Evolutionary conservation across 306 rosid species (phyloP).

Genomic region (Hippophae tibetana): DNA sequence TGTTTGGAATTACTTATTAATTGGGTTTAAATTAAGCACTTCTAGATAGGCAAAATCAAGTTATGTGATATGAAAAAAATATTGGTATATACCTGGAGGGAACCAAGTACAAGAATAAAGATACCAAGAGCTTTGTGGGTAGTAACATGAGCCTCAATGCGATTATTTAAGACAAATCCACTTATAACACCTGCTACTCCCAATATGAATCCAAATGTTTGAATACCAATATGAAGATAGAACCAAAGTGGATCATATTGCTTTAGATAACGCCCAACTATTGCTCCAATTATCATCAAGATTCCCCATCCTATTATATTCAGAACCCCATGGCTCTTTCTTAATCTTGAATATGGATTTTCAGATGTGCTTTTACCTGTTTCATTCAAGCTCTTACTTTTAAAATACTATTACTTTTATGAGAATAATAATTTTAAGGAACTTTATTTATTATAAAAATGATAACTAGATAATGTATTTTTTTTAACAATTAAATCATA

Average conservation of each 20-base stretch:
- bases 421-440: too few relatives aligned
- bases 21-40: too few relatives aligned
- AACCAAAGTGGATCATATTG: constrained; percentile 60
- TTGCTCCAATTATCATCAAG: constrained; percentile 52
- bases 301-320: constrained; percentile 74
- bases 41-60: too few relatives aligned
- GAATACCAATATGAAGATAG: constrained; percentile 44
- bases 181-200: constrained; percentile 47
- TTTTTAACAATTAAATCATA: too few relatives aligned
- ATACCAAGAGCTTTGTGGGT: constrained; percentile 59
- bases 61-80: too few relatives aligned
- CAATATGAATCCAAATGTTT: constrained; percentile 40
- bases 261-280: constrained; percentile 50
- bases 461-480: too few relatives aligned
- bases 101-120: constrained; percentile 44
- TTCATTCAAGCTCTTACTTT: background rate
- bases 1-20: too few relatives aligned
- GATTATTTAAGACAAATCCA: constrained; percentile 39
- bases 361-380: constrained; percentile 34
- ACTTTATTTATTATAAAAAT: too few relatives aligned
- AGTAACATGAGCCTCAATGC: constrained; percentile 25
- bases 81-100: constrained; percentile 34
- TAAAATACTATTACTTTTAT: too few relatives aligned
- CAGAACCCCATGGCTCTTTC: constrained; percentile 57
- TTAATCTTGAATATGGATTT: constrained; percentile 23